A percentile compares a stretch with the other conserved stretches of the same genome.
These are phyloP conservation scores for Yamadazyma sp. DNA, from an alignment of 805 yeast species.

Conservation along the genomic window DNA sequence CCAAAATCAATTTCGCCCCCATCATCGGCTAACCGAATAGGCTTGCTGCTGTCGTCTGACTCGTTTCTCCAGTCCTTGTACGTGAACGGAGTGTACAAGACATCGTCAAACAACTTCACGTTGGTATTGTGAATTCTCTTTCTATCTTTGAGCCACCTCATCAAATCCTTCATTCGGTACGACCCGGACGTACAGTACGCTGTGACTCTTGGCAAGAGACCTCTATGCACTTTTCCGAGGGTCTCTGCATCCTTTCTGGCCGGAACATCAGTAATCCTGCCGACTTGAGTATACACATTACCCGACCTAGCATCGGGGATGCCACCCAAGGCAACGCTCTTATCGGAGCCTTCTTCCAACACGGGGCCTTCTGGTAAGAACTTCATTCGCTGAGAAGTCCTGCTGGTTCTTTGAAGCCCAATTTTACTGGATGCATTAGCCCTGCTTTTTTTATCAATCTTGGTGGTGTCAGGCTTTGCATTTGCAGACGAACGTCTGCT, in stretches of 20 bases:
- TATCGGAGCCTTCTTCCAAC: not conserved
- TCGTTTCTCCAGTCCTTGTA: conserved; percentile 73
- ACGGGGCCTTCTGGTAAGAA: conserved; percentile 50
- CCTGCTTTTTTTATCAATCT: conserved; percentile 9
- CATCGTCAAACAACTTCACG: conserved; percentile 91
- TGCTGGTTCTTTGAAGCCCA: conserved; percentile 72
- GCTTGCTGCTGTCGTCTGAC: conserved; percentile 23
- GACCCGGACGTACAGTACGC: conserved; percentile 96
- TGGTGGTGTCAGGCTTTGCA: not conserved
- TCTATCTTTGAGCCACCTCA: conserved; percentile 81
- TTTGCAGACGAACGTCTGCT: too few relatives aligned
- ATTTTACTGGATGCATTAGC: conserved; percentile 35
- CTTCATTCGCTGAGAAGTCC: conserved; percentile 72
- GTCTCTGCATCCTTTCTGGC: conserved; percentile 94
- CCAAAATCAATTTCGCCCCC: conserved; percentile 94
- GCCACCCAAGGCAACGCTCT: not conserved
- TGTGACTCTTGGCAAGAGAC: conserved; percentile 86
- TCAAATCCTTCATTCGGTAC: conserved; percentile 82
- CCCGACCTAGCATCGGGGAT: conserved; percentile 14
- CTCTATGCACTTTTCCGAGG: conserved; percentile 81
- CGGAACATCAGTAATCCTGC: conserved; percentile 78
- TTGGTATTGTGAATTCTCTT: conserved; percentile 70
- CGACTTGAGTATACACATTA: conserved; percentile 70
- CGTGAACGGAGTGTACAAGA: conserved; percentile 87
- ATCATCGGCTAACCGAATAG: conserved; percentile 81